Evolutionary conservation across 2,329 filamentous ascomycete genomes (phyloP), one percentile per base, ranked within the genome.

Genomic region (Salinomyces thailandicus): DNA sequence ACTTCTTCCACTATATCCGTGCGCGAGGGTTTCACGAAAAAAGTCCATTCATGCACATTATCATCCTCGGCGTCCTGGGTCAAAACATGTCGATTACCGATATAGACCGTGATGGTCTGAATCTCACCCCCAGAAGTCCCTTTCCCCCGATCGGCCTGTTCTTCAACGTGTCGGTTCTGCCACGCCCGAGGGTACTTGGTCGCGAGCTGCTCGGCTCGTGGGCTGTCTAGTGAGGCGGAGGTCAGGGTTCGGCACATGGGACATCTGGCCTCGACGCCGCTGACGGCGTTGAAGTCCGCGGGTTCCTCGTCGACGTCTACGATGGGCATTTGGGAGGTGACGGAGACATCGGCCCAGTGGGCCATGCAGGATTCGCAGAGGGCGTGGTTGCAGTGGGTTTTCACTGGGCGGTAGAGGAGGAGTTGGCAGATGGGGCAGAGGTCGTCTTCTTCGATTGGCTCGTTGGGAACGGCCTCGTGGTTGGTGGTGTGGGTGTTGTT

Each of bases 301-400:
- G 43, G 47, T 20, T 53, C 44, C 31, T 61, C 56, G 40, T 62
- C 51, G 26, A 65, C 58, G 41, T 59, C 49, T 17, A 60, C 54
- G 26, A 64, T 57, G 4, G 57, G 55, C 47, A 66, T 59, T 6
- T 54, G 50, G 2, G 36, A 19, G 1, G 53, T 52, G 4, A 61
- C 48, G 1, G 61, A 65, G 1, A 60, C 53, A 16, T 64, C 61
- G 2, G 63, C 62, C 64, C 64, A 69, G 22, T 62, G 60, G 1
- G 61, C 58, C 62, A 68, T 65, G 50, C 66, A 69, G 4, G 58
- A 57, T 30, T 55, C 49, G 50, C 66, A 69, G 13, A 68, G 52
- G 2, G 61, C 52, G 36, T 68, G 66, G 31, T 55, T 54, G 47
- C 65, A 68, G 29, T 47, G 41, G 6, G 64, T 68, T 3, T 48